phyloP scores from a whole-genome alignment of 352 stramenopile species.

The Globisporangium radiosum region DNA sequence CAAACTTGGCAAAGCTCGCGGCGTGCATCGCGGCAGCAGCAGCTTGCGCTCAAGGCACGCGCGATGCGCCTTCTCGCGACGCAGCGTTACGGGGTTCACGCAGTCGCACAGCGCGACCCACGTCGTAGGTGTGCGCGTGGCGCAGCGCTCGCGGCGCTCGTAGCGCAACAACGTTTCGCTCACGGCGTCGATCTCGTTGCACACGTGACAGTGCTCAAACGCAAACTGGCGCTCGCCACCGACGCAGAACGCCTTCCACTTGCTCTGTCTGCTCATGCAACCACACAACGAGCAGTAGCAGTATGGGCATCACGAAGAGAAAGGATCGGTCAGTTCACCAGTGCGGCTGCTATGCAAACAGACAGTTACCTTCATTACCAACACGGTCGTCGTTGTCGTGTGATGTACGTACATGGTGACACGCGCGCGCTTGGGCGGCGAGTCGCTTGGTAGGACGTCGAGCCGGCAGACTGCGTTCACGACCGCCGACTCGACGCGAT shows the following conservation, averaged over 20 bases:
- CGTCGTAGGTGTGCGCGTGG: constrained; percentile 21
- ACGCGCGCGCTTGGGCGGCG: background rate
- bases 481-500: constrained; percentile 14
- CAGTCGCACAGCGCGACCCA: constrained; percentile 43
- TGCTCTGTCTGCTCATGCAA: constrained; percentile 9
- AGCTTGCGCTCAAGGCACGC: constrained; percentile 20
- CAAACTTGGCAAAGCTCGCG: background rate
- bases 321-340: no score
- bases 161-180: constrained; percentile 16
- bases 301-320: background rate
- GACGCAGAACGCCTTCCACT: constrained; percentile 28
- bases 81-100: constrained; percentile 21
- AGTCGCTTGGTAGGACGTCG: background rate
- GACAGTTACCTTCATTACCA: no score
- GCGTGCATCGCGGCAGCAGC: background rate
- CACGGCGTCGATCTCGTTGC: constrained; percentile 23
- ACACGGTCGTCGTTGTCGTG: no score
- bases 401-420: constrained; percentile 12
- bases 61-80: constrained; percentile 22
- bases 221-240: constrained; percentile 15
- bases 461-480: constrained; percentile 19
- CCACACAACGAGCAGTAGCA: background rate
- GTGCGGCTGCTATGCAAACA: no score
- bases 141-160: constrained; percentile 26
- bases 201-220: constrained; percentile 36